These are phyloP conservation scores for Phaeotremella skinneri DNA, from an alignment of 768 basidiomycete genomes.

Conservation along the genomic window DNA sequence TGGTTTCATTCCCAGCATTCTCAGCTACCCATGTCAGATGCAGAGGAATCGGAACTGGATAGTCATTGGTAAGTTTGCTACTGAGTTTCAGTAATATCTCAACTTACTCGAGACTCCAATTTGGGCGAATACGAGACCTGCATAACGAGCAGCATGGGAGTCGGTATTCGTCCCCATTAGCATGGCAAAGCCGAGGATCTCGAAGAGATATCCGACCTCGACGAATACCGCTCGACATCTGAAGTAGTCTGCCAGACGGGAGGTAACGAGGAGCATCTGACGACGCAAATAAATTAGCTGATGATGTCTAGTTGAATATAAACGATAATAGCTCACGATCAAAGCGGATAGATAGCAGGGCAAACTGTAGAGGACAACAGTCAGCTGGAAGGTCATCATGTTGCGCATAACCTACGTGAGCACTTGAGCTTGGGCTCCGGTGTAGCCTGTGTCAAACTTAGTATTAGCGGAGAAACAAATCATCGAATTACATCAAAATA, in stretches of 20 bases:
- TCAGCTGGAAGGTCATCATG: not conserved
- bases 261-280: constrained; percentile 17
- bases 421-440: constrained; percentile 26
- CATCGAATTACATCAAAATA: not conserved
- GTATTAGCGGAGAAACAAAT: no score
- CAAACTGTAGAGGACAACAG: not conserved
- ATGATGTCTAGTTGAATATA: not conserved
- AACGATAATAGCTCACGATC: constrained; percentile 7
- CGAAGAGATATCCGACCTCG: constrained; percentile 15
- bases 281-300: constrained; percentile 6
- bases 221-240: constrained; percentile 13
- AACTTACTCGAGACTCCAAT: constrained; percentile 25
- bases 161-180: constrained; percentile 9
- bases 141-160: constrained; percentile 17
- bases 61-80: no score
- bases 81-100: no score
- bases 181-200: constrained; percentile 24
- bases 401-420: constrained; percentile 8
- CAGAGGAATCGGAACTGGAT: constrained; percentile 18
- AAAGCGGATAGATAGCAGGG: constrained; percentile 20
- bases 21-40: constrained; percentile 14
- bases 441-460: constrained; percentile 27
- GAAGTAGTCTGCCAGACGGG: constrained; percentile 16
- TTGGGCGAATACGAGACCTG: constrained; percentile 24
- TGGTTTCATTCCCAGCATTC: constrained; percentile 14